phyloP scores from a whole-genome alignment of 2,329 filamentous ascomycete genomes.

The Monosporascus sp. region DNA sequence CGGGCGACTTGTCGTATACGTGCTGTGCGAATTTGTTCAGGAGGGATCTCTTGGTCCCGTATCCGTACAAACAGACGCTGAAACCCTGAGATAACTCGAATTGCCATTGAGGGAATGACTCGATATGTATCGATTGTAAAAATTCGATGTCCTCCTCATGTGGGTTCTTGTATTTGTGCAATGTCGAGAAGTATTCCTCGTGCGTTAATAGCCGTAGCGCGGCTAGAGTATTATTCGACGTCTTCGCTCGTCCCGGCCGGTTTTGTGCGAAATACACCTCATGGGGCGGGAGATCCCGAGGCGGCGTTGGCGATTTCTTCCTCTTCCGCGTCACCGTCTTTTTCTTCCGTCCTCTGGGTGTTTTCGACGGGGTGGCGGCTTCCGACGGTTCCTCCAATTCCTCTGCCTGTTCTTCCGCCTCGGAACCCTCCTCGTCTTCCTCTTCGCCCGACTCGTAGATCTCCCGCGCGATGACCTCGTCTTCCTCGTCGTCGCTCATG shows the following conservation, averaged over 20 bases:
- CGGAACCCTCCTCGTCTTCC: conserved; percentile 22
- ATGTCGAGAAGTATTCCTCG: conserved; percentile 79
- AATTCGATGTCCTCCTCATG: conserved; percentile 67
- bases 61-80: conserved; percentile 86
- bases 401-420: conserved; percentile 11
- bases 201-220: conserved; percentile 75
- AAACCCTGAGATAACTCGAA: conserved; percentile 87
- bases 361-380: conserved; percentile 40
- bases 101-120: conserved; percentile 84
- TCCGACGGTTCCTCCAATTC: conserved; percentile 13
- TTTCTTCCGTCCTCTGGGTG: conserved; percentile 41
- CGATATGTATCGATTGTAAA: conserved; percentile 68
- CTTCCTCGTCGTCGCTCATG: conserved; percentile 61
- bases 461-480: conserved; percentile 19
- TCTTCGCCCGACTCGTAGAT: conserved; percentile 16
- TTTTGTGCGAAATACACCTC: conserved; percentile 95
- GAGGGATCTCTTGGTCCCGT: conserved; percentile 78
- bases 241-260: conserved; percentile 72
- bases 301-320: conserved; percentile 70
- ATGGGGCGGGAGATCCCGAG: conserved; percentile 75
- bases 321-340: conserved; percentile 28
- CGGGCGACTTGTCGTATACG: conserved; percentile 43
- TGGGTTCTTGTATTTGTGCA: conserved; percentile 59
- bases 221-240: conserved; percentile 78
- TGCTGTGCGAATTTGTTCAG: conserved; percentile 70